Base-by-base conservation (phyloP, 495 filamentous ascomycete species). In the Trichoderma orchidacearum region DNA sequence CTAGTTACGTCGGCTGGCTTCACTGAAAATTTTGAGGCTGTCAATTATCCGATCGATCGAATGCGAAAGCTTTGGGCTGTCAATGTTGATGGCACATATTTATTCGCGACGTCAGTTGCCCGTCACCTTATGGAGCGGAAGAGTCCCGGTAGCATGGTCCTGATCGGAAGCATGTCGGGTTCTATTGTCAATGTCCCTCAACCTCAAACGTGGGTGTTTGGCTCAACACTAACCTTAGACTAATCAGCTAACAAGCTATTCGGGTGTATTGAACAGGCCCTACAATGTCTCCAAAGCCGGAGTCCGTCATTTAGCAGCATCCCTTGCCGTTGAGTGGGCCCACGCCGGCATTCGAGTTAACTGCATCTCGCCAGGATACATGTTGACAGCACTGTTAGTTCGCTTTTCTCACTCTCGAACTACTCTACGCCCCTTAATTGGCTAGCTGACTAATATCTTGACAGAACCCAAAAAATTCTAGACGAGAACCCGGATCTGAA, bases 1-100 rank as follows among this genome's bases (percentile, higher is more conserved):
- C 81, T 98, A 29, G 91, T 98, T 58, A 96, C 92, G 27, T 95
- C 91, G 7, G 93, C 93, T 29, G 93, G 93, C 6, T 94, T 97
- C 75, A 90, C 87, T 7, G 93, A 98, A 73, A 96, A 96, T 72
- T 95, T 90, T 64, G 84, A 90, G 60, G 91, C 91, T 30, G 85
- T 89, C 64, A 77, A 79, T 58, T 98, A 96, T 70, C 90, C 90
- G 0, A 78, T 86, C 56, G 90, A 96, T 61, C 82, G 90, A 56
- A 82, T 96, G 69, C 81, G 89, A 71, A 94, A 93, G 74, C 80
- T 96, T 15, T 95, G 88, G 89, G 83, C 83, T 12, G 91, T 97
- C 63, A 95, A 96, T 60, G 90, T 96, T 0, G 86, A 98, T 60
- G 93, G 93, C 13, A 95, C 92, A 18, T 96, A 94, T 61, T 72